Evolutionary conservation across 2,329 filamentous ascomycete species (phyloP), one percentile per base, ranked within the genome.

Genomic region (Alternaria arborescens): DNA sequence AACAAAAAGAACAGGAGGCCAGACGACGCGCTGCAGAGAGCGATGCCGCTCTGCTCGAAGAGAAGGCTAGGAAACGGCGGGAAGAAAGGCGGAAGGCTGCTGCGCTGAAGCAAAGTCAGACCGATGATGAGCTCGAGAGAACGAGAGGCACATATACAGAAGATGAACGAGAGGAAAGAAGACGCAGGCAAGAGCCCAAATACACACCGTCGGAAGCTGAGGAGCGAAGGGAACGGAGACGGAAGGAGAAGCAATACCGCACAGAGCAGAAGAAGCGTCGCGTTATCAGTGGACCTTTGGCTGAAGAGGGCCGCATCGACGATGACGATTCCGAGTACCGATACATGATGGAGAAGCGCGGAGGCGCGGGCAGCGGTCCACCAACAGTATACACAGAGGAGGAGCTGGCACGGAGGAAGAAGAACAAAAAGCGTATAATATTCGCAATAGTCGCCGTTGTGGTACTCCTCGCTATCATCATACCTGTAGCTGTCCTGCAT

Each of bases 361-460:
- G 80, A 62, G 81, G 80, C 53, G 78, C 78, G n/a, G 77, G 70
- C 10, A 78, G 78, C 5, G 75, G 73, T 41, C 59, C 60, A 8
- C 70, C 70, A 1, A 78, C 73, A 36, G 66, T 72, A 28, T 73
- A 78, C 22, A 74, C 78, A 22, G 79, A 80, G 52, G 79, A 81
- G 53, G 77, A 80, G 30, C 71, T 76, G 40, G 72, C 71, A 32
- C 68, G 60, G 68, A 66, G 77, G 75, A 76, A 77, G 73, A 77
- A 82, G 77, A 70, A 40, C 36, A 40, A 75, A 68, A 78, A 90
- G 78, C 87, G 86, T 69, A 84, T 88, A 65, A 78, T 83, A 16
- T 78, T 79, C 34, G 75, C 78, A 1, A 77, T 76, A 10, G 55
- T 77, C 10, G 67, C 71, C 2, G 60, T 82, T 4, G 58, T 84